Evolutionary conservation across 2,329 filamentous ascomycete species (phyloP).

Genomic region (Alternaria sp.): DNA sequence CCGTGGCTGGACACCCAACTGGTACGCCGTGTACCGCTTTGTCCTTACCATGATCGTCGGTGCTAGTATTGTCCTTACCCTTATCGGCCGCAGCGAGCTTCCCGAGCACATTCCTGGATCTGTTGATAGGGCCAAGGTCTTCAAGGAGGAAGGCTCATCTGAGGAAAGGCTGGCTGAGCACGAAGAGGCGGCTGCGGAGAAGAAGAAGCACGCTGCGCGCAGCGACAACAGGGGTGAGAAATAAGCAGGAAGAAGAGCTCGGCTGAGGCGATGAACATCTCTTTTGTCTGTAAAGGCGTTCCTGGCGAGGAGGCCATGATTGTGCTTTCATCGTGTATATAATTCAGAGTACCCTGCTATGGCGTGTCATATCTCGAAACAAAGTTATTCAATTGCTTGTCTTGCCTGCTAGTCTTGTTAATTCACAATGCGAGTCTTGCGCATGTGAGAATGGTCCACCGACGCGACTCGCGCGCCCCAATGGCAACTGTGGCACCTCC

Average conservation of each 20-base stretch:
- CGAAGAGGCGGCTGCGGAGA: slow-evolving; percentile 34
- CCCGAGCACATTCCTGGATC: slow-evolving; percentile 58
- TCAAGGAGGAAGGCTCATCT: slow-evolving; percentile 50
- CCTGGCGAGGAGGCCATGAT: neutral
- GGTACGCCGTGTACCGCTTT: slow-evolving; percentile 92
- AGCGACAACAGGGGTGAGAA: slow-evolving; percentile 25
- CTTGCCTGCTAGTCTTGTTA: neutral
- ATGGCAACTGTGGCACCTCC: slow-evolving; percentile 10
- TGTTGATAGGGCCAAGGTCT: slow-evolving; percentile 58
- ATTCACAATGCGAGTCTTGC: neutral
- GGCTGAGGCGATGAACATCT: neutral
- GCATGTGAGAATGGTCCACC: neutral
- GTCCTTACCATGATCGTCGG: slow-evolving; percentile 91
- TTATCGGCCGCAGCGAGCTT: slow-evolving; percentile 84
- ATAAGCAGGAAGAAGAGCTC: neutral
- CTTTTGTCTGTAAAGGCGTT: slow-evolving; percentile 2
- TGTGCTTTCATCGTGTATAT: neutral
- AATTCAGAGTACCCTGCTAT: neutral
- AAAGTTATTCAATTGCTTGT: neutral
- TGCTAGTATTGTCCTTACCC: slow-evolving; percentile 77
- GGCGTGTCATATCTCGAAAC: neutral
- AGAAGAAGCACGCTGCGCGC: slow-evolving; percentile 36
- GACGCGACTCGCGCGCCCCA: neutral
- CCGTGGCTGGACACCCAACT: slow-evolving; percentile 79
- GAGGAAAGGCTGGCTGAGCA: slow-evolving; percentile 43